Percentiles rank a stretch among this genome's conserved stretches.
These are phyloP conservation scores for Auxenochlorella protothecoides DNA, from an alignment of 139 green algal species.

Conservation along the genomic window DNA sequence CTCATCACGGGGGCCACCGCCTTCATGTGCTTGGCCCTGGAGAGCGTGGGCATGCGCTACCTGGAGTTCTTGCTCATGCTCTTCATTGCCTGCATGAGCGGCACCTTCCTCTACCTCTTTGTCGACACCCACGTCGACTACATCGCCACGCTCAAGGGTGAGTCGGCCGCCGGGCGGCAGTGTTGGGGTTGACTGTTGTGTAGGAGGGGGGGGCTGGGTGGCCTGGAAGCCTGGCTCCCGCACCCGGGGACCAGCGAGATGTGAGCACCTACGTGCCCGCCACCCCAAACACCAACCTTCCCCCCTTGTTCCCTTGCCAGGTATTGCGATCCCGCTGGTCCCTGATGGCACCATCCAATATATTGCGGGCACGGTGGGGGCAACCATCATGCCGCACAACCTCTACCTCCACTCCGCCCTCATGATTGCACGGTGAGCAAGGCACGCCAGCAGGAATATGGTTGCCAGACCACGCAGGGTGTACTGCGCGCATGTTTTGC, in stretches of 20 bases:
- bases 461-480: no score
- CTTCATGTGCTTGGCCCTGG: constrained; percentile 55
- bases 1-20: constrained; percentile 36
- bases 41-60: constrained; percentile 43
- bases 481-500: no score
- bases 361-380: constrained; percentile 58
- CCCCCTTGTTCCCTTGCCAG: no score
- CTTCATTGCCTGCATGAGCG: constrained; percentile 52
- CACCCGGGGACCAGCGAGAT: no score
- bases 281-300: no score
- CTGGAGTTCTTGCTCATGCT: constrained; percentile 69
- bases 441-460: no score
- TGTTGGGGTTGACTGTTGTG: no score
- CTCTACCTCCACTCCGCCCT: constrained; percentile 85
- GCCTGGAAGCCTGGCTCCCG: no score
- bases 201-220: no score
- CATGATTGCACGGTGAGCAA: constrained; percentile 22
- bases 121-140: constrained; percentile 8
- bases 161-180: no score
- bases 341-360: neutral
- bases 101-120: constrained; percentile 44
- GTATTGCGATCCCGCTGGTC: neutral
- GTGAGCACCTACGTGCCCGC: no score
- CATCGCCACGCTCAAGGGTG: constrained; percentile 7
- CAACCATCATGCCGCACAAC: constrained; percentile 87